Conservation (phyloP, 306 rosid species). For the Fragaria ananassa region DNA sequence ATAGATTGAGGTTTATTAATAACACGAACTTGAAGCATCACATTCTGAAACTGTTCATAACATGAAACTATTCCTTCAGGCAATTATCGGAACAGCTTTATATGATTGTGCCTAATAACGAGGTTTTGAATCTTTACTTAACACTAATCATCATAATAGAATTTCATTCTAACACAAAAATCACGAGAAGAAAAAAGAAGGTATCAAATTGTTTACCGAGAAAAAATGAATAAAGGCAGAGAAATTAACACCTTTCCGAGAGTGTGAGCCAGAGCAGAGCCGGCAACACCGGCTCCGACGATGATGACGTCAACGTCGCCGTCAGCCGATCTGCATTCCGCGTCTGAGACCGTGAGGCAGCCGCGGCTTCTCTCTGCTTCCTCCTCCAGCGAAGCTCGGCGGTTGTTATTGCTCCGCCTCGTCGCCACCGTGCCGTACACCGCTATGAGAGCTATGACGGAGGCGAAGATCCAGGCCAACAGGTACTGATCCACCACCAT, state of each 20-base stretch:
- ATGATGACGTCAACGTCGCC: slow-evolving; percentile 60
- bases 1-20: background rate
- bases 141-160: background rate
- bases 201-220: background rate
- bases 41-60: background rate
- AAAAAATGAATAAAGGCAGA: background rate
- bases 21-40: background rate
- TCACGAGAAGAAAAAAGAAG: background rate
- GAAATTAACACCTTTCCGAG: slow-evolving; percentile 63
- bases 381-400: slow-evolving; percentile 22
- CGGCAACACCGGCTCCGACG: slow-evolving; percentile 98
- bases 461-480: slow-evolving; percentile 48
- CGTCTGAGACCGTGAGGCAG: slow-evolving; percentile 38
- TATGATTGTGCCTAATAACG: background rate
- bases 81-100: background rate
- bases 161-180: background rate
- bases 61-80: background rate
- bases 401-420: slow-evolving; percentile 7
- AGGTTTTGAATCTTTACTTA: background rate
- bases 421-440: slow-evolving; percentile 32
- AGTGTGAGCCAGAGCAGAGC: slow-evolving; percentile 89
- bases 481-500: slow-evolving; percentile 49
- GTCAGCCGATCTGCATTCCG: slow-evolving; percentile 56
- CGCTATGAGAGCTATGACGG: slow-evolving; percentile 32
- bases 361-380: slow-evolving; percentile 24